These are phyloP conservation scores for Aphanoascus verrucosus DNA, from an alignment of 2,329 filamentous ascomycete species.

Conservation along the genomic window DNA sequence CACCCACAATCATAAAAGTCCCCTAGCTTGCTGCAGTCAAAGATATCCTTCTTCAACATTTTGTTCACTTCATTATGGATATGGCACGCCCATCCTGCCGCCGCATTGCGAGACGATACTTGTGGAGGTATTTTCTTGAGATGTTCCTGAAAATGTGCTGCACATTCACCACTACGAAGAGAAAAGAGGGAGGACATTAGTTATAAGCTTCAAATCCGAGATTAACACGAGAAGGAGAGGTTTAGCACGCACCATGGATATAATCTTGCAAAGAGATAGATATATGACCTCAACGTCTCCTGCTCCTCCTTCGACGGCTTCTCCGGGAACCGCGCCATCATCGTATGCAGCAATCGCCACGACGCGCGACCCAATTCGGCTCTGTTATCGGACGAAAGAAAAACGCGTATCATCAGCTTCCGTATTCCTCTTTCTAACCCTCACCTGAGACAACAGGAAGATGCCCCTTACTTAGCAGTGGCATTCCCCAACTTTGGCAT, in stretches of 20 bases:
- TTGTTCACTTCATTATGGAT: slow-evolving; percentile 58
- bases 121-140: slow-evolving; percentile 54
- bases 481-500: slow-evolving; percentile 41
- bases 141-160: slow-evolving; percentile 51
- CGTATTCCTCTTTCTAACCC: not conserved
- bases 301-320: slow-evolving; percentile 51
- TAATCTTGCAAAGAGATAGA: slow-evolving; percentile 53
- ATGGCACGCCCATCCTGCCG: slow-evolving; percentile 57
- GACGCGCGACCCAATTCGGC: slow-evolving; percentile 54
- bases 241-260: slow-evolving; percentile 47
- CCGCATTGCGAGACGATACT: slow-evolving; percentile 49
- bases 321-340: slow-evolving; percentile 56
- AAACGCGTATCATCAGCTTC: not conserved
- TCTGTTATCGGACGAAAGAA: slow-evolving; percentile 25
- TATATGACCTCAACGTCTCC: slow-evolving; percentile 48
- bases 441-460: not conserved
- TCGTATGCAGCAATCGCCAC: slow-evolving; percentile 58
- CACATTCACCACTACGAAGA: slow-evolving; percentile 50
- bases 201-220: not conserved
- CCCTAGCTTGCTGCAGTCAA: slow-evolving; percentile 54
- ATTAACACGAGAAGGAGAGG: not conserved
- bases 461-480: slow-evolving; percentile 37
- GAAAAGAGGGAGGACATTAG: not conserved
- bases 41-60: slow-evolving; percentile 49
- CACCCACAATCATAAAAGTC: slow-evolving; percentile 59